A percentile compares a stretch with the other conserved stretches of the same genome.
Evolutionary conservation across 352 stramenopile species (phyloP).

Genomic region (Globisporangium carolinianum): DNA sequence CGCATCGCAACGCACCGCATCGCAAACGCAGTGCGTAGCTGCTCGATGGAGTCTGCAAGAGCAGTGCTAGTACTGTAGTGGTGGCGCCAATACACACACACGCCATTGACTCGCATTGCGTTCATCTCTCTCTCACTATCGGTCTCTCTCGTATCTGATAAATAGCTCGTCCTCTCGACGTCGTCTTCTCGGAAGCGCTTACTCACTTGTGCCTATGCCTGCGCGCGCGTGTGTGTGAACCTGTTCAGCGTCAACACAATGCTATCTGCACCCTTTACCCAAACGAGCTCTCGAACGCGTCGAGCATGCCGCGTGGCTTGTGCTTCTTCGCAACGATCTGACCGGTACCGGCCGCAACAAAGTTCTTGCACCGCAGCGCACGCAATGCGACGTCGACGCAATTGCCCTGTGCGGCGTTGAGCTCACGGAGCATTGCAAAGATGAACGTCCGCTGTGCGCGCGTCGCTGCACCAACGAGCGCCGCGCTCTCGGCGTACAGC

Average conservation of each 20-base stretch:
- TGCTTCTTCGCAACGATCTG: slow-evolving; percentile 51
- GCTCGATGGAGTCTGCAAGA: too few species aligned
- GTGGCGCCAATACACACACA: too few species aligned
- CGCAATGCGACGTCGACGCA: slow-evolving; percentile 52
- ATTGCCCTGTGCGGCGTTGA: slow-evolving; percentile 43
- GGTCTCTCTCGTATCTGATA: too few species aligned
- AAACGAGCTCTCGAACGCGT: slow-evolving; percentile 28
- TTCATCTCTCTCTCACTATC: too few species aligned
- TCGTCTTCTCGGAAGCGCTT: too few species aligned
- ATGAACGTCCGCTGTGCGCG: slow-evolving; percentile 42
- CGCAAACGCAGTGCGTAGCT: too few species aligned
- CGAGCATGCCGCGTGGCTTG: slow-evolving; percentile 18
- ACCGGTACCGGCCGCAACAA: slow-evolving; percentile 41
- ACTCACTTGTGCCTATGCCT: neutral
- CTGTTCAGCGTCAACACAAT: too few species aligned
- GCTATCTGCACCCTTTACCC: slow-evolving; percentile 1
- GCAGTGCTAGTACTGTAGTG: too few species aligned
- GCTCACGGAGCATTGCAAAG: slow-evolving; percentile 37
- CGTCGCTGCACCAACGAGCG: slow-evolving; percentile 38
- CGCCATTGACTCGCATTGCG: too few species aligned
- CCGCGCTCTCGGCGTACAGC: slow-evolving; percentile 61
- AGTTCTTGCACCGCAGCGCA: slow-evolving; percentile 58
- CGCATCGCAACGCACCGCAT: too few species aligned
- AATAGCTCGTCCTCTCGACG: too few species aligned
- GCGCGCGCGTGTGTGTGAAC: neutral